These are phyloP conservation scores for Hemerocallis citrina DNA, from an alignment of 106 monocot species.

Conservation along the genomic window DNA sequence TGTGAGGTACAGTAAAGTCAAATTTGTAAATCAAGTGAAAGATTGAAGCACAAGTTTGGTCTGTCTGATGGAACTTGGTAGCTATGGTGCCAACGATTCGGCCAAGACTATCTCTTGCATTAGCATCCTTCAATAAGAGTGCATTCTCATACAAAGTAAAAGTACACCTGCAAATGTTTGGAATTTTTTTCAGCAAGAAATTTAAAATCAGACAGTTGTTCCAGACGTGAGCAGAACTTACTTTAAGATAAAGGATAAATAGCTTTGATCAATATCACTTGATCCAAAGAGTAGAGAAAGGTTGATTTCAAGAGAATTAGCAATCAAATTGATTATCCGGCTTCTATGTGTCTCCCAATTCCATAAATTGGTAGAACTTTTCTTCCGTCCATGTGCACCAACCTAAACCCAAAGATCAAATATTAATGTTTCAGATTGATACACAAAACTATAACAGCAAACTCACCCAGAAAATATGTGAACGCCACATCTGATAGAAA, in stretches of 20 bases:
- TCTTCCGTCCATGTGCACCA: slow-evolving; percentile 35
- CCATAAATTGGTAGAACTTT: slow-evolving; percentile 45
- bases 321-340: slow-evolving; percentile 61
- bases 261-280: slow-evolving; percentile 51
- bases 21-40: slow-evolving; percentile 81
- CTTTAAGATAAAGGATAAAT: slow-evolving; percentile 82
- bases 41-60: slow-evolving; percentile 68
- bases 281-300: slow-evolving; percentile 68
- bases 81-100: slow-evolving; percentile 65
- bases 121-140: slow-evolving; percentile 48
- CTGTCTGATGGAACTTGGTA: slow-evolving; percentile 41
- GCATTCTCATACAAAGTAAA: slow-evolving; percentile 75
- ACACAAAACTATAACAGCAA: no score
- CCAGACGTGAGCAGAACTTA: slow-evolving; percentile 6
- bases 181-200: not conserved
- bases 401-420: slow-evolving; percentile 20
- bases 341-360: slow-evolving; percentile 68
- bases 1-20: slow-evolving; percentile 57
- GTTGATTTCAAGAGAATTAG: slow-evolving; percentile 84
- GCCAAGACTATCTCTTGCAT: slow-evolving; percentile 53
- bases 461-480: no score
- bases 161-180: slow-evolving; percentile 36
- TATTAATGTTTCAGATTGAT: no score
- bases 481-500: no score
- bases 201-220: not conserved